Evolutionary conservation across 495 filamentous ascomycete genomes (phyloP), one percentile per base, ranked within the genome.

Genomic region (Podospora conica): DNA sequence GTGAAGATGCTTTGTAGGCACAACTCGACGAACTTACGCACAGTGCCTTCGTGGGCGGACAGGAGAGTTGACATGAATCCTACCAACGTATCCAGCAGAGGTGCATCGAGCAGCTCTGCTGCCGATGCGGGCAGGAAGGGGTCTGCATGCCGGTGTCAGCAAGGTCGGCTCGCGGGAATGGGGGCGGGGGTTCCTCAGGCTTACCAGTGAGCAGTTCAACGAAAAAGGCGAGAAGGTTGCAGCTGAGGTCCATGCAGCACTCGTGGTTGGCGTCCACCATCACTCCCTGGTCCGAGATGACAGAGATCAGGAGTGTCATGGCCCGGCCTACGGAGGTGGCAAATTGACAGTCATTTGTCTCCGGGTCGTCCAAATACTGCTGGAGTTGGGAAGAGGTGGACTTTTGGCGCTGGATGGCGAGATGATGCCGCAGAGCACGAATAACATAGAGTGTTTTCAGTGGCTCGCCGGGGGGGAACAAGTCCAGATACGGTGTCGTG

Each of bases 361-460:
- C 24, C 10, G 28, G 24, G 20, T 27, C 27, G 20, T 58, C 55
- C 21, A 58, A 64, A 59, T 58, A 65, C 63, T 57, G 64, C 63
- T 61, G 64, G 55, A 60, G 65, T 24, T 70, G 72, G 53, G 69
- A 56, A 18, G 60, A 25, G 25, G 59, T 65, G 10, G 68, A 58
- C 61, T 67, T 72, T 20, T 70, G 69, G 18, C 73, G 69, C 21
- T 71, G 60, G 9, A 71, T 71, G 11, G 60, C 65, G 28, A 84
- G 70, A 71, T 82, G 79, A 66, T 82, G 76, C 9, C 78, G 80
- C 28, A 96, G 78, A 9, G 87, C 84, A 70, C 89, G 82, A 0
- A 91, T 74, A 10, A 88, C 90, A 76, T 96, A 96, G 5, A 93
- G 76, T 4, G 86, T 86, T 63, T 88, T 89, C 75, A 86, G 94